Conservation (phyloP, 2,329 filamentous ascomycete genomes). For the Knufia petricola region DNA sequence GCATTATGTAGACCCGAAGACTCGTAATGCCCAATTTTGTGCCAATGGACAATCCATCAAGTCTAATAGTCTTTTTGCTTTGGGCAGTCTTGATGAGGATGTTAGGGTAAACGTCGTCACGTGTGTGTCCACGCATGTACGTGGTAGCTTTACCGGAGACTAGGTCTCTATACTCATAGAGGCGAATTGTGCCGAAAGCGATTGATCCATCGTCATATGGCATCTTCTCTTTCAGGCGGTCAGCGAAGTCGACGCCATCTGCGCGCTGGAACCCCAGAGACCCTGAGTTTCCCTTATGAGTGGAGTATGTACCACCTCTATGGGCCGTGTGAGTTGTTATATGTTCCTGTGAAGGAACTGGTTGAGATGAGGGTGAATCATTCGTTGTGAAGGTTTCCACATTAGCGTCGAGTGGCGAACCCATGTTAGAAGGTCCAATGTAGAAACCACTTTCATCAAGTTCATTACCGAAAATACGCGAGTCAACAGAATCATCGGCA, state of each 20-base stretch:
- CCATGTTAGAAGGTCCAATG: constrained; percentile 1
- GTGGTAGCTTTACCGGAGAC: neutral
- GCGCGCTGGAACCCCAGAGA: neutral
- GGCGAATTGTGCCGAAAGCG: constrained; percentile 20
- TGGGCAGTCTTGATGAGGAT: constrained; percentile 21
- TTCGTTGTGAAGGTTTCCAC: neutral
- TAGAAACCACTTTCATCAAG: neutral
- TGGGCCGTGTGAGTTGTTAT: no score
- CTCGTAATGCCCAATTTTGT: constrained; percentile 17
- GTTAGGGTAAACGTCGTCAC: constrained; percentile 13
- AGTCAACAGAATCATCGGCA: neutral
- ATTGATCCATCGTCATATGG: constrained; percentile 15
- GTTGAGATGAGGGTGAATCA: neutral
- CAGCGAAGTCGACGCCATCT: neutral
- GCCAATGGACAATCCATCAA: constrained; percentile 16
- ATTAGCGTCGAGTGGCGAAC: neutral
- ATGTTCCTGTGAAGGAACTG: neutral
- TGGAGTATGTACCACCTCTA: no score
- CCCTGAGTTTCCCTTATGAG: no score
- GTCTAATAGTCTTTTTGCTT: constrained; percentile 31
- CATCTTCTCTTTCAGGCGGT: neutral
- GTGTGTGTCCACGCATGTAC: constrained; percentile 13
- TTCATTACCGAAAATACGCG: neutral
- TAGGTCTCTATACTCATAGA: constrained; percentile 7
- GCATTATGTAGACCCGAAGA: constrained; percentile 32